Conservation (phyloP, 2,329 filamentous ascomycete genomes). For the Phialophora chinensis region DNA sequence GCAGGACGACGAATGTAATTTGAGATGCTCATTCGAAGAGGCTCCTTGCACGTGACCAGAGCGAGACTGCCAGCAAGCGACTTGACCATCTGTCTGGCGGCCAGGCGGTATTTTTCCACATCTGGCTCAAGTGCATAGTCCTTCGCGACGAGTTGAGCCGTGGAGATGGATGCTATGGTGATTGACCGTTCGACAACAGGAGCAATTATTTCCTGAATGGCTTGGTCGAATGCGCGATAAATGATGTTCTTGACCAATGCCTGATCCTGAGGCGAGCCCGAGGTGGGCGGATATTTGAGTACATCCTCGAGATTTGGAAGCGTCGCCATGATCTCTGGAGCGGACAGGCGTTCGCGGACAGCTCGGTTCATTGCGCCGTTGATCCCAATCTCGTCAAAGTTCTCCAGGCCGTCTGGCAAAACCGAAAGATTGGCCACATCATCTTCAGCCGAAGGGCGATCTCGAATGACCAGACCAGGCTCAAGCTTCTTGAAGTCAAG, state of each 20-base stretch:
- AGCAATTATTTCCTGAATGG: conserved; percentile 94
- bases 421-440: conserved; percentile 64
- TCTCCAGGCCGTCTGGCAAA: conserved; percentile 72
- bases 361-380: conserved; percentile 70
- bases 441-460: conserved; percentile 54
- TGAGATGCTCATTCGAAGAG: conserved; percentile 91
- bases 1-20: conserved; percentile 91
- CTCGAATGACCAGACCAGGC: conserved; percentile 83
- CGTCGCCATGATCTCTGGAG: conserved; percentile 75
- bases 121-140: conserved; percentile 94
- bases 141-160: conserved; percentile 92
- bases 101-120: conserved; percentile 81
- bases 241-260: conserved; percentile 75
- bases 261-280: conserved; percentile 76
- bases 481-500: conserved; percentile 93
- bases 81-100: conserved; percentile 93
- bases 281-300: conserved; percentile 77
- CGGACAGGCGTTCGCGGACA: conserved; percentile 74
- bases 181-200: conserved; percentile 97
- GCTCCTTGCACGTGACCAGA: conserved; percentile 97
- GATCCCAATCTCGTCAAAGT: conserved; percentile 81
- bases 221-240: conserved; percentile 81
- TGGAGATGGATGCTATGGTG: conserved; percentile 96
- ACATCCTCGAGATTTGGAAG: conserved; percentile 83
- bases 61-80: conserved; percentile 91